Evolutionary conservation across 2,329 filamentous ascomycete species (phyloP).

Genomic region (Thelonectria discophora): DNA sequence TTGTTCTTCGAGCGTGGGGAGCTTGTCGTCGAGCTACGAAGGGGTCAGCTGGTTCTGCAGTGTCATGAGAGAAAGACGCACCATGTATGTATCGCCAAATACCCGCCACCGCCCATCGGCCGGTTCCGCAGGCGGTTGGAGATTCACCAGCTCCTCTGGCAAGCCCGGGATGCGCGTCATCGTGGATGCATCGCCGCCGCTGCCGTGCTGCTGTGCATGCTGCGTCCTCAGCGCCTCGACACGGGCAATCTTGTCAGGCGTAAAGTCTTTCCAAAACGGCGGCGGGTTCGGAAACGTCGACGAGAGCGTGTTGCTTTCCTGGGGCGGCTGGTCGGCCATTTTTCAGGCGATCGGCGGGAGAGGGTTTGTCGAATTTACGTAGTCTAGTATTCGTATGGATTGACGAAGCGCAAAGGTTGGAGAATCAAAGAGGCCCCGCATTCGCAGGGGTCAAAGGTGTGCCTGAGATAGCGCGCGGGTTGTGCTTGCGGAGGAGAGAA

Average conservation of each 20-base stretch:
- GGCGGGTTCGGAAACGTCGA: slow-evolving; percentile 87
- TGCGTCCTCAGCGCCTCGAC: slow-evolving; percentile 55
- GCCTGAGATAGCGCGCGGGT: no score
- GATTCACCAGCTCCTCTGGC: slow-evolving; percentile 75
- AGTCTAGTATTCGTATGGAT: no score
- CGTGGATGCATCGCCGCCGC: slow-evolving; percentile 38
- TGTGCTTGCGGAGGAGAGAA: no score
- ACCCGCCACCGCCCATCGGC: slow-evolving; percentile 74
- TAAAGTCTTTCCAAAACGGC: slow-evolving; percentile 90
- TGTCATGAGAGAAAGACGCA: slow-evolving; percentile 32
- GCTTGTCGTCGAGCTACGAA: slow-evolving; percentile 64
- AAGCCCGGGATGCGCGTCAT: slow-evolving; percentile 57
- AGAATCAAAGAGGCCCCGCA: no score
- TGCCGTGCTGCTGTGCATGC: slow-evolving; percentile 46
- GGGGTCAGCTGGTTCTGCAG: slow-evolving; percentile 7
- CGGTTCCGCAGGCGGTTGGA: slow-evolving; percentile 84
- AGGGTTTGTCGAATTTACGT: not conserved
- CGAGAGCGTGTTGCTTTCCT: slow-evolving; percentile 57
- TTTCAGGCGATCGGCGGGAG: slow-evolving; percentile 29
- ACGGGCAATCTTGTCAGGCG: slow-evolving; percentile 73
- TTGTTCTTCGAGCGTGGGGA: slow-evolving; percentile 74
- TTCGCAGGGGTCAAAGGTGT: no score
- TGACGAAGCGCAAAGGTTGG: no score
- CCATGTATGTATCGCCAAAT: slow-evolving; percentile 74
- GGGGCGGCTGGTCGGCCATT: slow-evolving; percentile 66